Evolutionary conservation across 345 rosid genomes (phyloP).

Genomic region (Turnera subulata): DNA sequence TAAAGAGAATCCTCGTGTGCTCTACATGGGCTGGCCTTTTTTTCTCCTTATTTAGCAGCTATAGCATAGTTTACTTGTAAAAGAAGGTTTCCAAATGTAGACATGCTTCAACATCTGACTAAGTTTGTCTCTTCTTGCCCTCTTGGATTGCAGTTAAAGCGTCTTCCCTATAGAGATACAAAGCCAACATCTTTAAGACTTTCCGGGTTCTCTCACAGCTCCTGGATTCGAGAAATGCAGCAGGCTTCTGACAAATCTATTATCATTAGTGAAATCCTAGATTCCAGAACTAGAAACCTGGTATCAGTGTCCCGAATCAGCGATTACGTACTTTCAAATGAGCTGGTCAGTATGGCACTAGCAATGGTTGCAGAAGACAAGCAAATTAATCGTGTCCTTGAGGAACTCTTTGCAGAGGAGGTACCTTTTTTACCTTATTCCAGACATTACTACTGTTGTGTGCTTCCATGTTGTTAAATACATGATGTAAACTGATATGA

Average conservation of each 20-base stretch:
- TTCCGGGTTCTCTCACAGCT: slow-evolving; percentile 70
- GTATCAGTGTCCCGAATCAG: slow-evolving; percentile 93
- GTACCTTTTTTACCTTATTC: slow-evolving; percentile 26
- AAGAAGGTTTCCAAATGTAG: background rate
- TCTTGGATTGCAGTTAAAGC: slow-evolving; percentile 57
- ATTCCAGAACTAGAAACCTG: slow-evolving; percentile 90
- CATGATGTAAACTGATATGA: background rate
- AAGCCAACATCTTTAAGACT: slow-evolving; percentile 38
- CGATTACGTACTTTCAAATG: slow-evolving; percentile 85
- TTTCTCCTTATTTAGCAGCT: background rate
- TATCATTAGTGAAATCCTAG: slow-evolving; percentile 84
- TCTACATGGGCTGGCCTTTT: background rate
- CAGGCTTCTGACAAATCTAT: slow-evolving; percentile 85
- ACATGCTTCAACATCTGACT: slow-evolving; percentile 5
- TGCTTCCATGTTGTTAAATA: too few species aligned
- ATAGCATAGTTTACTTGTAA: background rate
- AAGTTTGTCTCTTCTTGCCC: slow-evolving; percentile 2
- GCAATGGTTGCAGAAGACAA: slow-evolving; percentile 97
- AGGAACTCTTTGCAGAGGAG: slow-evolving; percentile 84
- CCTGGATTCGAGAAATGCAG: slow-evolving; percentile 94
- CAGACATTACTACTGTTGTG: background rate
- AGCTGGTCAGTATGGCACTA: slow-evolving; percentile 89
- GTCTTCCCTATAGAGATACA: slow-evolving; percentile 66
- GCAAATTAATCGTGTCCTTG: slow-evolving; percentile 89
- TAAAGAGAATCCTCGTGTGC: too few species aligned